Base-by-base conservation (phyloP, 345 rosid genomes). In the Hypericum androsaemum region DNA sequence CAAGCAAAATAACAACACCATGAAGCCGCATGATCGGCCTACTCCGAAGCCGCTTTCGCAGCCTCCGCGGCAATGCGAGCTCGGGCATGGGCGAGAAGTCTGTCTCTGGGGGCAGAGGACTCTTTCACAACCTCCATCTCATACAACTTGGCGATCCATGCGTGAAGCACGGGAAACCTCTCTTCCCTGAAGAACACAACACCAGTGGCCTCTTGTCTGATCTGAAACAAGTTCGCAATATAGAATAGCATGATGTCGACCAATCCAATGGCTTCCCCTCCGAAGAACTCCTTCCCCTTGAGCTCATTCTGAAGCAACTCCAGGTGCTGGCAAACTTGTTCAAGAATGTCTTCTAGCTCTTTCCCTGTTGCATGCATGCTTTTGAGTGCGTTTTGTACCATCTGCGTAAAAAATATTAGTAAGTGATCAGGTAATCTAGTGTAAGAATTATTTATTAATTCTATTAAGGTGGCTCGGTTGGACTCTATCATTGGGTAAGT, bases 221-320 rank as follows among this genome's bases (percentile, higher is more conserved):
- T 10, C n/a, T 43, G 38, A 56, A 16, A 49, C 39, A 15, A 12
- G 28, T 42, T 15, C 17, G 13, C 32, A 17, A 37, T 35, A 16
- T 6, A 41, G 15, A 63, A 41, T 14, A 10, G 15, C n/a, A 37
- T 50, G 43, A 56, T 49, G 35, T 63, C 67, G n/a, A 63, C 3
- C 13, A 44, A 55, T 12, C 67, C 61, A 49, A 63, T 56, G 7
- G 13, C 12, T 15, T 56, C 56, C 32, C 61, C 67, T 49, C 67
- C 67, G 22, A 49, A 63, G 28, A 28, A 50, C 2, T 56, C 52
- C 44, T 43, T 50, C 10, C 9, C 56, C 6, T 42, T 50, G 0
- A 63, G 40, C 52, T 63, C 61, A 7, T 56, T 50, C 14, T 63
- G 56, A 7, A 55, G 56, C 12, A 43, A 8, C 32, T 56, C 43